Conservation (phyloP, 805 yeast genomes). For the Candida saitoana region DNA sequence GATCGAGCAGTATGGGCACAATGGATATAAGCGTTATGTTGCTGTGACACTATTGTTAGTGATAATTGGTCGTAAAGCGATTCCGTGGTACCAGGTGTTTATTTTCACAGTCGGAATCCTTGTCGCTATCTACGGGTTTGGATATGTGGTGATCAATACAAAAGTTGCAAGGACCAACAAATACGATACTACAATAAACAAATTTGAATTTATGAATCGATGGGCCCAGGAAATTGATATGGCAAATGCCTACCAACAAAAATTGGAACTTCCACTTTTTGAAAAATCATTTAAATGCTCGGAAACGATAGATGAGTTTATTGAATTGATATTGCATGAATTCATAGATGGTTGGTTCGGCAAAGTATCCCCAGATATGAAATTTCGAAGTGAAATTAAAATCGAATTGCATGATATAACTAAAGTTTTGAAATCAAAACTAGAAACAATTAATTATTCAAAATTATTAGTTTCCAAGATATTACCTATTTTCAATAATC, state of each 20-base stretch:
- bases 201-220: conserved; percentile 5
- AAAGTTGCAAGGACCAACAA: neutral
- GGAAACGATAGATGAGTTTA: conserved; percentile 47
- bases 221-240: conserved; percentile 16
- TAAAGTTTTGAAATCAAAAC: conserved; percentile 36
- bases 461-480: conserved; percentile 53
- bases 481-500: conserved; percentile 64
- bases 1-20: neutral
- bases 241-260: conserved; percentile 21
- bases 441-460: conserved; percentile 48
- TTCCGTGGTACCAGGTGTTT: neutral
- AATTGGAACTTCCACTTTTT: conserved; percentile 23
- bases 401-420: conserved; percentile 42
- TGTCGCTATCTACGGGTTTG: neutral
- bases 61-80: neutral
- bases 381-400: conserved; percentile 38
- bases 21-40: neutral
- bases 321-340: conserved; percentile 45
- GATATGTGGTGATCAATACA: neutral
- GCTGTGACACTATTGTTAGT: neutral
- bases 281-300: conserved; percentile 52
- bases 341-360: conserved; percentile 58
- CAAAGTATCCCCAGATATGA: conserved; percentile 32
- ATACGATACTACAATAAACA: neutral
- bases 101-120: neutral